A percentile compares a stretch with the other conserved stretches of the same genome.
Evolutionary conservation across 768 basidiomycete genomes (phyloP).

Genomic region (Kwoniella bestiolae): DNA sequence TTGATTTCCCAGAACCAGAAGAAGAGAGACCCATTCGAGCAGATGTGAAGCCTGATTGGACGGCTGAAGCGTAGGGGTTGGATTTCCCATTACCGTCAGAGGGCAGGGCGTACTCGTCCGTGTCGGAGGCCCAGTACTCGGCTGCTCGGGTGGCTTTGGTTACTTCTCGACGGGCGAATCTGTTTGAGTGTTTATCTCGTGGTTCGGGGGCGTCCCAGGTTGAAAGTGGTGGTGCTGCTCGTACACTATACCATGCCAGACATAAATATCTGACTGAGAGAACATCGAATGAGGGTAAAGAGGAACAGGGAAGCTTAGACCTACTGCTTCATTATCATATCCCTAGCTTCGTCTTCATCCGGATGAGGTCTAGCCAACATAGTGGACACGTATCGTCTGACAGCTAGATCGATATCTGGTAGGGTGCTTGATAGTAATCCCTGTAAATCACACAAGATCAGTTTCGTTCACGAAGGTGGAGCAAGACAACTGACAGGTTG

Average conservation of each 20-base stretch:
- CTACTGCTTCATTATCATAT: constrained; percentile 49
- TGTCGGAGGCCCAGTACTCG: constrained; percentile 56
- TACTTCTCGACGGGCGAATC: constrained; percentile 47
- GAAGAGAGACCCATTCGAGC: constrained; percentile 25
- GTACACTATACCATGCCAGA: constrained; percentile 29
- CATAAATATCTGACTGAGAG: background rate
- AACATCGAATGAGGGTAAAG: background rate
- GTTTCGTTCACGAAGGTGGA: background rate
- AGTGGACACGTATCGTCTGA: constrained; percentile 63
- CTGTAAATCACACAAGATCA: constrained; percentile 23
- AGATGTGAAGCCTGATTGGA: constrained; percentile 35
- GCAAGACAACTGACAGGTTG: constrained; percentile 58
- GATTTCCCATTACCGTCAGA: constrained; percentile 13
- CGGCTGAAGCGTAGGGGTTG: constrained; percentile 12
- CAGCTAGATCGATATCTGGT: constrained; percentile 59
- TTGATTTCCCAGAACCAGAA: constrained; percentile 2
- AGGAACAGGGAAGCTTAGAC: constrained; percentile 2
- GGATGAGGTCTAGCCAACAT: constrained; percentile 60
- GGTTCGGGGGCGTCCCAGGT: constrained; percentile 49
- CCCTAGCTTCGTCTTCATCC: constrained; percentile 39
- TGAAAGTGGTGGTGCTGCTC: constrained; percentile 40
- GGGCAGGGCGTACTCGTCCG: constrained; percentile 55
- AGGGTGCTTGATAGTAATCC: constrained; percentile 62
- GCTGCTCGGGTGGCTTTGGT: constrained; percentile 49
- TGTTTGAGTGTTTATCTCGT: constrained; percentile 38